Evolutionary conservation across 2,329 filamentous ascomycete species (phyloP).

Genomic region (Aspergillus ochraceus): DNA sequence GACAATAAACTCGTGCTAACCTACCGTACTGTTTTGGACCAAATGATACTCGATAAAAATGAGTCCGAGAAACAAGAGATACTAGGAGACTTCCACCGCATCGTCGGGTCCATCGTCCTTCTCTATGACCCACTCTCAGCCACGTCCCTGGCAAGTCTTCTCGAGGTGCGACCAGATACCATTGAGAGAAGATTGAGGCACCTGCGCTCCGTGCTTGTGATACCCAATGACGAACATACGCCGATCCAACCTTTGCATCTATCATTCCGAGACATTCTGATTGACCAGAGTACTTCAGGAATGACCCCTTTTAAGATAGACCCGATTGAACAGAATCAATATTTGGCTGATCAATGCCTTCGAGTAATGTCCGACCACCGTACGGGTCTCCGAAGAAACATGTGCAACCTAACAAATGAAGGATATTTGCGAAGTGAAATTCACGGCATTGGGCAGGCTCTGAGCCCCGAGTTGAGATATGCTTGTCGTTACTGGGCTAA

Average conservation of each 20-base stretch:
- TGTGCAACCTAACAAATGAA: background rate
- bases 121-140: constrained; percentile 23
- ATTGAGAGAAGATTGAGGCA: constrained; percentile 11
- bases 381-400: background rate
- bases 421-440: constrained; percentile 5
- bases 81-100: constrained; percentile 17
- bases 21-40: constrained; percentile 23
- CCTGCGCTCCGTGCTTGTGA: constrained; percentile 21
- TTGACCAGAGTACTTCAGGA: background rate
- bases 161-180: constrained; percentile 4
- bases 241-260: constrained; percentile 20
- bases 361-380: background rate
- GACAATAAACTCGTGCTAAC: constrained; percentile 21
- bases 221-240: constrained; percentile 7
- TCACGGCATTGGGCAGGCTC: constrained; percentile 10
- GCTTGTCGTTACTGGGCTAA: too few relatives aligned
- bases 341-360: background rate
- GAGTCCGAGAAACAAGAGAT: constrained; percentile 11
- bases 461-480: constrained; percentile 9
- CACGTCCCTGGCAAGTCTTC: constrained; percentile 13
- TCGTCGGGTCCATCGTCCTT: constrained; percentile 26
- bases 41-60: constrained; percentile 12
- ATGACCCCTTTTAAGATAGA: background rate
- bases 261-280: constrained; percentile 7
- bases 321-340: background rate